Evolutionary conservation across 106 monocot genomes (phyloP), one percentile per base, ranked within the genome.

Genomic region (Allium cepa): DNA sequence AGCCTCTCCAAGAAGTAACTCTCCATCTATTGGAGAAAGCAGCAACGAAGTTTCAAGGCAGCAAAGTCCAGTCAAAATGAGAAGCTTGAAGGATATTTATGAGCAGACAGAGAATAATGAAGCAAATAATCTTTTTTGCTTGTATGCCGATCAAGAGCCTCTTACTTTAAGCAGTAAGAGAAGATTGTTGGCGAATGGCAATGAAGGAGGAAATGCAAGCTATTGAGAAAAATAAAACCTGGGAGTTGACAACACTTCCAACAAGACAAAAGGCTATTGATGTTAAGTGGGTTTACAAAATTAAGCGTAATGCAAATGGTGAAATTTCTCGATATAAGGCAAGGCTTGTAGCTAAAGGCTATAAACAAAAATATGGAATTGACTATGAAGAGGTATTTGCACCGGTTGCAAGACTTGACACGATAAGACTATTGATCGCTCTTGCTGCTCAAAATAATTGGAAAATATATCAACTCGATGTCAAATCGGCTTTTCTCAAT

Each of bases 371-470:
- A 9, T 11, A 59, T n/a, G 57, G 14, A 3, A 57, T 70, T 47
- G 70, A 70, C 57, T 70, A 59, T 48, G 12, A 8, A 52, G 70
- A 59, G 12, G 28, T 28, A 2, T 70, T 70, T 59, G 57, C 58
- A 10, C 58, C 47, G 10, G 46, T 70, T 2, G 36, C 70, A 10
- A 57, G n/a, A 17, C 46, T 57, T 0, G 46, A 58, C 4, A 58
- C 70, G 3, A 48, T 56, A 14, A 28, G 58, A 7, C 11, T 58
- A 3, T 0, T 70, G 2, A 8, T 70, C 7, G 11, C 70, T 17
- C 11, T 59, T 47, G 70, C 70, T 17, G 70, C 58, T 47, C 14
- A 47, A 4, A 2, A 17, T 46, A 9, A 17, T 14, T 57, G 57
- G 57, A 57, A 47, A 14, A 36, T 69, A 8, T n/a, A 28, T 28